Percentiles rank a stretch among this genome's conserved stretches.
phyloP scores from a whole-genome alignment of 306 rosid genomes.

The Cucurbita argyrosperma region DNA sequence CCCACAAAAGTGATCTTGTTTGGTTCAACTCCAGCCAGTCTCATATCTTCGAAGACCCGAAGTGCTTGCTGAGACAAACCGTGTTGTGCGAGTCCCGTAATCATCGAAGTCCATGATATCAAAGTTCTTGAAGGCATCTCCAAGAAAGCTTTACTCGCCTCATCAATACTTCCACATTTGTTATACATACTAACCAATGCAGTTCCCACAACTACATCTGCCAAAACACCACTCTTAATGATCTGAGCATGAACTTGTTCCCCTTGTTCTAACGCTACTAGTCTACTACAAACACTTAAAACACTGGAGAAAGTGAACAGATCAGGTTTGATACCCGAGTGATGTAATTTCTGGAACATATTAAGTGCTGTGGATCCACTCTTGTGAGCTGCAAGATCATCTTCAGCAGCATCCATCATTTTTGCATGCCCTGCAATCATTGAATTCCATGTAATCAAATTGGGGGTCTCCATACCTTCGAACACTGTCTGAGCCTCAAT shows the following conservation, averaged over 20 bases:
- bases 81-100: conserved; percentile 61
- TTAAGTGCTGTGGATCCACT: conserved; percentile 57
- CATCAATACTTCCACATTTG: conserved; percentile 75
- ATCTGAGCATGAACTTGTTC: conserved; percentile 75
- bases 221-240: conserved; percentile 51
- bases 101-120: conserved; percentile 89
- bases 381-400: conserved; percentile 38
- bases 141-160: conserved; percentile 65
- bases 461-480: conserved; percentile 29
- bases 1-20: conserved; percentile 76
- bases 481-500: conserved; percentile 50
- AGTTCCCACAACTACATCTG: conserved; percentile 59
- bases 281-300: conserved; percentile 52
- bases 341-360: conserved; percentile 38
- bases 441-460: conserved; percentile 76
- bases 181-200: conserved; percentile 67
- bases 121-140: conserved; percentile 79
- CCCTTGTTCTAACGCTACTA: conserved; percentile 64
- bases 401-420: conserved; percentile 45
- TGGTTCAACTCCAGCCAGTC: conserved; percentile 52
- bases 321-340: conserved; percentile 58
- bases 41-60: conserved; percentile 76
- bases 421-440: conserved; percentile 77
- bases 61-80: conserved; percentile 66
- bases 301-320: conserved; percentile 67